Evolutionary conservation across 768 basidiomycete species (phyloP), one percentile per base, ranked within the genome.

Genomic region (Podaxis sp.): DNA sequence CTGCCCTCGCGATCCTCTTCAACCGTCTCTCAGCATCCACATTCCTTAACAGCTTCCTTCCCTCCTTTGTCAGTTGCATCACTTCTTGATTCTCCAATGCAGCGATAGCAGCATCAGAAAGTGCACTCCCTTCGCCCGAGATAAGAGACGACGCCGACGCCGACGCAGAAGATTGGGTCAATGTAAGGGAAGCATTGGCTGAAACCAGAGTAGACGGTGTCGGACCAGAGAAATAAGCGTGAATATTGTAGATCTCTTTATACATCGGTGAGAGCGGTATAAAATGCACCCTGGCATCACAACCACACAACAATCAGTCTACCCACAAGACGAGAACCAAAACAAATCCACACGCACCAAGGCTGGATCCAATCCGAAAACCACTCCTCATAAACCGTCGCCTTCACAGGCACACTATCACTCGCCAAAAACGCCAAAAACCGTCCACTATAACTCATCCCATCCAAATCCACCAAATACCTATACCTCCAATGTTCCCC

Each of bases 401-500:
- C 78, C 73, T 96, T 95, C 61, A 96, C 72, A 4, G 91, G 90
- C 4, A 84, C 90, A 62, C 90, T 91, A 69, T 94, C 91, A 54
- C 88, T 91, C 50, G 85, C 86, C 68, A 92, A 71, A 67, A 91
- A 83, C 2, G 86, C 82, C 80, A 91, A 85, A 70, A 94, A 92
- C 28, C 91, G 79, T 6, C 87, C 93, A 23, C 89, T 92, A 71
- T 95, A 96, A 18, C 89, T 87, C 89, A 93, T 93, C 27, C 94
- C 93, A 67, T 95, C 93, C 55, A 96, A 72, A 72, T 95, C 94
- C 62, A 94, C 73, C 28, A 94, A 78, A 69, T 93, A 91, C 75
- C 93, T 93, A 78, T 93, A 90, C 62, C 84, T 77, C 93, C 93
- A 96, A 66, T 91, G 87, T 63, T 86, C 83, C 5, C 90, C 90